phyloP scores from a whole-genome alignment of 1,139 yeast genomes.

The Sugiyamaella sp. region DNA sequence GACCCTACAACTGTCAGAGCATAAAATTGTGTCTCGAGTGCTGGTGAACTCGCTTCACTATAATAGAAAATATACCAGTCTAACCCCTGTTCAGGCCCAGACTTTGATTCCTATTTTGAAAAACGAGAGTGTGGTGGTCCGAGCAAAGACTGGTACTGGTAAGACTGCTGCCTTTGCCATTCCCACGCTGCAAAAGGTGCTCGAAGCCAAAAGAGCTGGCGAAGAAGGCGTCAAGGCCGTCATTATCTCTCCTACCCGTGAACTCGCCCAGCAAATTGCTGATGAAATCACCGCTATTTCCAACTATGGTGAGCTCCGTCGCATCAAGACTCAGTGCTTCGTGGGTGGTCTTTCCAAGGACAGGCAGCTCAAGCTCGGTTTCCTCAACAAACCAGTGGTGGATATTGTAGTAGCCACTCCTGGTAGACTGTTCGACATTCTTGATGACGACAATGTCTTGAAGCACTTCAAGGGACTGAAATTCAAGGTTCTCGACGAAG shows the following conservation, averaged over 20 bases:
- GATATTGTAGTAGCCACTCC: constrained; percentile 86
- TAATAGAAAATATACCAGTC: constrained; percentile 42
- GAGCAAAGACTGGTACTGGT: constrained; percentile 96
- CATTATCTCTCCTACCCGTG: constrained; percentile 89
- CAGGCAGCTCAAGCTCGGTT: constrained; percentile 44
- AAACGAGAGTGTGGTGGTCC: constrained; percentile 66
- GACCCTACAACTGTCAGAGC: constrained; percentile 37
- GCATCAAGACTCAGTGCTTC: constrained; percentile 44
- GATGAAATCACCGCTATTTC: constrained; percentile 55
- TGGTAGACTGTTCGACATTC: constrained; percentile 74
- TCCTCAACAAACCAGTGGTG: constrained; percentile 38
- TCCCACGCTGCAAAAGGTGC: constrained; percentile 67
- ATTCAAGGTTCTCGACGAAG: constrained; percentile 82
- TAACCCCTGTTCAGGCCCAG: constrained; percentile 81
- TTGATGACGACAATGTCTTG: constrained; percentile 49
- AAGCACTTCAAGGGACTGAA: constrained; percentile 57
- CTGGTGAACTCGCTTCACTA: constrained; percentile 42
- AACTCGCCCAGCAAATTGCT: constrained; percentile 82
- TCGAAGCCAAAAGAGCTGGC: constrained; percentile 43
- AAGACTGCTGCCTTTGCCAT: constrained; percentile 87
- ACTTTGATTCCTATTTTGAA: constrained; percentile 68
- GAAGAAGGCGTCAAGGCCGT: constrained; percentile 51
- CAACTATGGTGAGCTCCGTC: constrained; percentile 42
- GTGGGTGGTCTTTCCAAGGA: constrained; percentile 56
- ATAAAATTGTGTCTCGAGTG: constrained; percentile 38